Evolutionary conservation across 2,329 filamentous ascomycete species (phyloP), one percentile per base, ranked within the genome.

Genomic region (Colletotrichum limetticola): DNA sequence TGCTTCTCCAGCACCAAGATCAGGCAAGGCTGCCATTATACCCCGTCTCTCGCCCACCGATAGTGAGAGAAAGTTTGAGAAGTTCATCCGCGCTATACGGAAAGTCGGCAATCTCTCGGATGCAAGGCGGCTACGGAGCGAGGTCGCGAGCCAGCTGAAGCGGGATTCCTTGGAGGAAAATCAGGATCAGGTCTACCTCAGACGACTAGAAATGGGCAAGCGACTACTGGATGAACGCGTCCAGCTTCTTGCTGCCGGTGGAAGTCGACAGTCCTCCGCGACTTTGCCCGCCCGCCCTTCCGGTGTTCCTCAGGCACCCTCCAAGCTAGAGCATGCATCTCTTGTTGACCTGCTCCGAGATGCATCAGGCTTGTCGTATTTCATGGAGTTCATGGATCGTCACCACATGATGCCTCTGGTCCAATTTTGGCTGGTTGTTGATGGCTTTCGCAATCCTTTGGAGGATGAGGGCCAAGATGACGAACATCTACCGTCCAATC

Each of bases 361-460:
- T 81, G 91, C 97, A 2, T 93, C 96, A 1, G 96, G 95, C 0
- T 87, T 99, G 9, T 98, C 97, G 2, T 99, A 98, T 80, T 98
- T 99, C 84, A 99, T 99, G 97, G 97, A 99, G 80, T 98, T 95
- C 79, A 99, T 99, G 97, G 97, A 99, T 80, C 92, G 97, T 55
- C 93, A 95, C 80, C 89, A 90, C 19, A 87, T 96, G 30, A 96
- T 98, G 92, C 90, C 93, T 16, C 85, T 98, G 59, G 95, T 99
- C 6, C 97, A 99, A 79, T 99, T 98, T 82, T 99, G 96, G 95
- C 92, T 99, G 53, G 97, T 98, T 3, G 97, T 98, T 6, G 97
- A 99, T 83, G 96, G 97, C 0, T 95, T 98, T 77, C 93, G 97
- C 55, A 98, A 97, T 77, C 97, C 97, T 0, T 85, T 99, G 3